These are phyloP conservation scores for Penicillium aurantiogriseum DNA, from an alignment of 2,329 filamentous ascomycete species.

Conservation along the genomic window DNA sequence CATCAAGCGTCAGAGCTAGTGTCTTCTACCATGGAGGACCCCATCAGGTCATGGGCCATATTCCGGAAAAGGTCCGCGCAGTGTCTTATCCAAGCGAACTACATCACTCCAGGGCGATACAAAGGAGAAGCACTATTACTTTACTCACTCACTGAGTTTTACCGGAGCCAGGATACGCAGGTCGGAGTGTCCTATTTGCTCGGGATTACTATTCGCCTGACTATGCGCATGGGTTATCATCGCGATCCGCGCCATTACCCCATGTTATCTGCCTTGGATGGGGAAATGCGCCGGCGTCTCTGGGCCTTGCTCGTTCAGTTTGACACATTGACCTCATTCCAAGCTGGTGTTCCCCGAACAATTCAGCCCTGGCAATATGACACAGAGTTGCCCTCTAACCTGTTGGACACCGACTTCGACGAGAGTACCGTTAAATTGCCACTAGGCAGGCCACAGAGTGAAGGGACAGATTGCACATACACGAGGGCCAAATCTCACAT, in stretches of 20 bases:
- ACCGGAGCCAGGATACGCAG: slow-evolving; percentile 37
- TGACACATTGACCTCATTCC: slow-evolving; percentile 61
- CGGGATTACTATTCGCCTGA: slow-evolving; percentile 56
- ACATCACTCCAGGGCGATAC: slow-evolving; percentile 32
- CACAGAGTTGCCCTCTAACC: slow-evolving; percentile 57
- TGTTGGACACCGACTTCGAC: slow-evolving; percentile 61
- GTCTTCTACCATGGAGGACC: slow-evolving; percentile 17
- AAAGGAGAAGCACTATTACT: slow-evolving; percentile 35
- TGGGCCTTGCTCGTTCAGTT: slow-evolving; percentile 52
- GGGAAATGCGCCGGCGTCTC: slow-evolving; percentile 51
- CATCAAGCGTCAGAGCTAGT: slow-evolving; percentile 26
- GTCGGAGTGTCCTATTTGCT: slow-evolving; percentile 57
- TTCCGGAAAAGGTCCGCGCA: slow-evolving; percentile 49
- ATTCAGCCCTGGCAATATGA: slow-evolving; percentile 61
- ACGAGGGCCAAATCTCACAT: slow-evolving; percentile 38
- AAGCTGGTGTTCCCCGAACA: slow-evolving; percentile 64
- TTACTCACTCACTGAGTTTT: slow-evolving; percentile 32
- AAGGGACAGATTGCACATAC: slow-evolving; percentile 51
- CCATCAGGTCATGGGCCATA: slow-evolving; percentile 37
- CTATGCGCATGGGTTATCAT: slow-evolving; percentile 63
- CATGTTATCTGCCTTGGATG: slow-evolving; percentile 54
- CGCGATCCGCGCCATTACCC: slow-evolving; percentile 56
- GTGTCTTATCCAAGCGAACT: slow-evolving; percentile 36
- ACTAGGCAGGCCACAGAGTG: slow-evolving; percentile 50
- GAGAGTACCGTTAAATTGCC: slow-evolving; percentile 53